Evolutionary conservation across 306 rosid species (phyloP).

Genomic region (Pachyrhizus erosus): DNA sequence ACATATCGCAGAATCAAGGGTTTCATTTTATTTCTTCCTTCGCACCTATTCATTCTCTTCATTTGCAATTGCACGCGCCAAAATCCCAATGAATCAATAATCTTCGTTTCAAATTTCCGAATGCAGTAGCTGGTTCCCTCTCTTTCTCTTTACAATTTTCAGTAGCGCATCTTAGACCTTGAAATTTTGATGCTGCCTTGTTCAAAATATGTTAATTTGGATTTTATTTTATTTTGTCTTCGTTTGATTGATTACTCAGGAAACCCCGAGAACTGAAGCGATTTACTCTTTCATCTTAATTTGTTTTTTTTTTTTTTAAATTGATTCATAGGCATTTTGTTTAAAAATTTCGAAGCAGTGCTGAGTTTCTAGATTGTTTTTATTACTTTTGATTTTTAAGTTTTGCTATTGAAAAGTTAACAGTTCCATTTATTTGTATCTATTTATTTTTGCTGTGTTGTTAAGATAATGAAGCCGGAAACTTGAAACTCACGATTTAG

Average conservation of each 20-base stretch:
- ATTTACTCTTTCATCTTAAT: neutral
- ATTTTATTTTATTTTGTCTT: neutral
- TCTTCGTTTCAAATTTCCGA: conserved; percentile 34
- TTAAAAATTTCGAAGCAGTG: neutral
- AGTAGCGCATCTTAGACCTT: conserved; percentile 32
- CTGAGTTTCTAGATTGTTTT: neutral
- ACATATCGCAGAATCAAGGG: conserved; percentile 49
- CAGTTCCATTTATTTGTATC: neutral
- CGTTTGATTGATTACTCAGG: neutral
- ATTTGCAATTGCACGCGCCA: conserved; percentile 16
- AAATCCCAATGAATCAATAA: conserved; percentile 28
- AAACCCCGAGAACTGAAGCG: neutral
- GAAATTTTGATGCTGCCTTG: conserved; percentile 19
- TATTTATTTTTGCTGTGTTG: neutral
- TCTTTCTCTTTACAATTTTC: neutral
- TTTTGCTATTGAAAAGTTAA: neutral
- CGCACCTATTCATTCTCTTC: neutral
- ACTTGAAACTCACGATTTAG: neutral
- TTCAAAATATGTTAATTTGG: neutral
- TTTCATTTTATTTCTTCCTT: conserved; percentile 44
- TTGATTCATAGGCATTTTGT: too few species aligned
- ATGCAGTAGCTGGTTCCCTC: conserved; percentile 30
- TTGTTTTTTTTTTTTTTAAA: neutral
- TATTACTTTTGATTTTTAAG: neutral
- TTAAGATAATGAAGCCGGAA: neutral